Conservation (phyloP, 768 basidiomycete species). For the Imleria badia region DNA sequence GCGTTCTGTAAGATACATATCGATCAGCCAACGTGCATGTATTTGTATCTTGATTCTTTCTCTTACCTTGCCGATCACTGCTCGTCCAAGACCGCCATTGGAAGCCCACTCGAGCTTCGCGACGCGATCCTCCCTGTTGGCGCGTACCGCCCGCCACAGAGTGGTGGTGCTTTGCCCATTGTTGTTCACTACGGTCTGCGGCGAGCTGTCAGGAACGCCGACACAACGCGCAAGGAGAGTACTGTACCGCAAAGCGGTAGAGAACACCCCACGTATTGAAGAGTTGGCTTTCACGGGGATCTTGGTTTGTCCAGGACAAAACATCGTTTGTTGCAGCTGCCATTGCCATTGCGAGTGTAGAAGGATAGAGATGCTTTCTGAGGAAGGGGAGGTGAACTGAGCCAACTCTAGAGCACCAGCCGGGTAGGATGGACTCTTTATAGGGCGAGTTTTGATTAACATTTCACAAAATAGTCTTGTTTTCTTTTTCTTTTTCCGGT, state of each 20-base stretch:
- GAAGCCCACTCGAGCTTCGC: constrained; percentile 87
- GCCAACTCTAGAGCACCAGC: constrained; percentile 23
- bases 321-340: constrained; percentile 60
- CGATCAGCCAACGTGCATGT: constrained; percentile 24
- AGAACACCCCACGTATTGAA: constrained; percentile 81
- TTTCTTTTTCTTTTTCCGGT: constrained; percentile 37
- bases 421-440: constrained; percentile 44
- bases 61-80: constrained; percentile 79
- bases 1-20: constrained; percentile 52
- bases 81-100: constrained; percentile 80
- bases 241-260: constrained; percentile 74
- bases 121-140: constrained; percentile 84
- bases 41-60: constrained; percentile 10
- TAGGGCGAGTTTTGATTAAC: constrained; percentile 44
- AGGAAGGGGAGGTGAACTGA: constrained; percentile 31
- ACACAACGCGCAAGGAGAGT: constrained; percentile 12
- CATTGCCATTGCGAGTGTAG: constrained; percentile 53
- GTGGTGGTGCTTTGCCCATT: constrained; percentile 74
- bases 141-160: constrained; percentile 76
- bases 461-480: constrained; percentile 47
- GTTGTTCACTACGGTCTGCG: constrained; percentile 60
- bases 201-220: constrained; percentile 26
- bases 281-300: constrained; percentile 79
- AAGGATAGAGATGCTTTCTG: constrained; percentile 32
- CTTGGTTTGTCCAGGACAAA: constrained; percentile 85